phyloP scores from a whole-genome alignment of 164 flowering plant genomes.

The Tetracentron sinense region DNA sequence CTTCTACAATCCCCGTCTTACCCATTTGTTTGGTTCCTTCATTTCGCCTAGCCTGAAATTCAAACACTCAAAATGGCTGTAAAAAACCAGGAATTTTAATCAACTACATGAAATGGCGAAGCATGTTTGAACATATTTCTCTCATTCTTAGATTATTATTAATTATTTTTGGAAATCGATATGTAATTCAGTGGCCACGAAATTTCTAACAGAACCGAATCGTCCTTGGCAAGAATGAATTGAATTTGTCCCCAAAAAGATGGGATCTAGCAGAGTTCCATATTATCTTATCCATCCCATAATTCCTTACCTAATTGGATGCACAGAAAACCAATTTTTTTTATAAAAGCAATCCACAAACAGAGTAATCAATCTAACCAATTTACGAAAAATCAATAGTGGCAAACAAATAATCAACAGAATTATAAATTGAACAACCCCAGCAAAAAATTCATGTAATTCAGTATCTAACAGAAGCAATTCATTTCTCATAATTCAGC shows the following conservation, averaged over 20 bases:
- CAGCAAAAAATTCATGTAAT: background rate
- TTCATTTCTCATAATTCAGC: background rate
- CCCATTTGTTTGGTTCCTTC: constrained; percentile 13
- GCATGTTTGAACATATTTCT: background rate
- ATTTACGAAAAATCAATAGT: background rate
- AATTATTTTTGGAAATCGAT: constrained; percentile 3
- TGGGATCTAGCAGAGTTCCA: constrained; percentile 70
- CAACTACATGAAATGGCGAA: too few species aligned
- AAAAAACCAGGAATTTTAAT: constrained; percentile 3
- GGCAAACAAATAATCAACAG: background rate
- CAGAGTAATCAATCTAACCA: constrained; percentile 6
- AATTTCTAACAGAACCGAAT: constrained; percentile 56
- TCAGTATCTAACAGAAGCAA: background rate
- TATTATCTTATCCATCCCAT: constrained; percentile 42
- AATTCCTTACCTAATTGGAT: constrained; percentile 34
- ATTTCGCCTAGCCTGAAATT: constrained; percentile 49
- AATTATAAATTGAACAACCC: background rate
- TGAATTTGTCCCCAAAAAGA: constrained; percentile 68
- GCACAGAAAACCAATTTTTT: too few species aligned
- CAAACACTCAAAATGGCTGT: constrained; percentile 11
- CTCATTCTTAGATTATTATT: too few species aligned
- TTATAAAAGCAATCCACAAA: background rate
- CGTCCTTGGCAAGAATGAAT: constrained; percentile 61
- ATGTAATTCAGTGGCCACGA: constrained; percentile 64
- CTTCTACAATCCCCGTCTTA: constrained; percentile 17